Evolutionary conservation across 169 alveolate species (phyloP).

Genomic region (Miamiensis avidus): DNA sequence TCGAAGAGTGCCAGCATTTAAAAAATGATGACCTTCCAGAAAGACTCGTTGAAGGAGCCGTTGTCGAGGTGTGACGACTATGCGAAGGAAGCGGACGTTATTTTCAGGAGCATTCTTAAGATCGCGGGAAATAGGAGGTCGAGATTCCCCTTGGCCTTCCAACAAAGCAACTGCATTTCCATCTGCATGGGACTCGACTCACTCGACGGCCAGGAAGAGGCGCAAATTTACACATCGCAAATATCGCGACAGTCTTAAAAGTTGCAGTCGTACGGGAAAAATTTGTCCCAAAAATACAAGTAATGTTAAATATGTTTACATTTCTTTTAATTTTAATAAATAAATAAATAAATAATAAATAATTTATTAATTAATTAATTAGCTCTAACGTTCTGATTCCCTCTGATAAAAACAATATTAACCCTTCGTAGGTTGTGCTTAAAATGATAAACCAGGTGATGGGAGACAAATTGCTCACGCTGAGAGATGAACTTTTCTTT

Average conservation of each 20-base stretch:
- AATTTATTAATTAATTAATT: too few relatives aligned
- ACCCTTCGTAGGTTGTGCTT: not conserved
- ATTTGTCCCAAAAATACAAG: not conserved
- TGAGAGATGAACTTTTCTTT: not conserved
- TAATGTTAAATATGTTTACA: too few relatives aligned
- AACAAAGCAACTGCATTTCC: not conserved
- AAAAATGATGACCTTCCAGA: not conserved
- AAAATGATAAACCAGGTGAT: not conserved
- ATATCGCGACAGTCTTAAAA: not conserved
- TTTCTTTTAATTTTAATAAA: too few relatives aligned
- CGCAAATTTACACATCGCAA: not conserved
- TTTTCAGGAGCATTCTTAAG: conserved; percentile 3
- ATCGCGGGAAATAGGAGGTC: conserved; percentile 15
- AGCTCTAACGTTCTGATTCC: not conserved
- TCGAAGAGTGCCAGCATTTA: not conserved
- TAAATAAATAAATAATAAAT: too few relatives aligned
- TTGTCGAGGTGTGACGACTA: not conserved
- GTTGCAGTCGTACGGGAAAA: not conserved
- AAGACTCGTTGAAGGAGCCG: not conserved
- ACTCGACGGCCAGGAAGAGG: not conserved
- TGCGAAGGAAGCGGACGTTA: not conserved
- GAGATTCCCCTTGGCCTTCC: not conserved
- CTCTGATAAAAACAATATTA: not conserved
- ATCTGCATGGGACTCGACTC: not conserved
- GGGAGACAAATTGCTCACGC: not conserved